Conservation (phyloP, 768 basidiomycete genomes). For the Crassisporium funariophilum region DNA sequence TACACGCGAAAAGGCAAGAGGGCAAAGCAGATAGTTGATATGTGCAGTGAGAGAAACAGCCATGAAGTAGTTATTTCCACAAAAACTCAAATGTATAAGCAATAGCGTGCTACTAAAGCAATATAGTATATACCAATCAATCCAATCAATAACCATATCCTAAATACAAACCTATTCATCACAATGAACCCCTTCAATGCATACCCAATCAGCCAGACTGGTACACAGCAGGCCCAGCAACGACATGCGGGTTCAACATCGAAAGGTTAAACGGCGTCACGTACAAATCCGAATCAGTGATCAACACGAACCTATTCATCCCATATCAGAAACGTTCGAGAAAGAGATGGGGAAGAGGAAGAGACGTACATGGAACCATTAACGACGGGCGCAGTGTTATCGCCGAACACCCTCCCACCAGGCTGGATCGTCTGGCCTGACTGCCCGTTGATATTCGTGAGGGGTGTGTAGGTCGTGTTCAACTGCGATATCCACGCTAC, state of each 20-base stretch:
- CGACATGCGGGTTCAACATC: conserved; percentile 51
- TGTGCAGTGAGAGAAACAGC: too few species aligned
- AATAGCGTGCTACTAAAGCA: too few species aligned
- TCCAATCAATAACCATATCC: too few species aligned
- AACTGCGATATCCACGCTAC: conserved; percentile 63
- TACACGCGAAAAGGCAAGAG: too few species aligned
- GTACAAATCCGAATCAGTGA: conserved; percentile 49
- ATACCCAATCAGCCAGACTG: conserved; percentile 42
- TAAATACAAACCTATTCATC: too few species aligned
- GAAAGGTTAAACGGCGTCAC: conserved; percentile 64
- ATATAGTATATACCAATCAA: too few species aligned
- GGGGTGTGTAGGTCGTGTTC: conserved; percentile 59
- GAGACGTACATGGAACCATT: conserved; percentile 54
- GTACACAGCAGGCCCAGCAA: conserved; percentile 58
- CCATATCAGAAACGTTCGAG: not conserved
- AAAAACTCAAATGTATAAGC: too few species aligned
- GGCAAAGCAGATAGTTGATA: too few species aligned
- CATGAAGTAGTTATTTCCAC: too few species aligned
- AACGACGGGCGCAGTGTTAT: conserved; percentile 39
- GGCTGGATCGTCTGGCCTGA: conserved; percentile 53
- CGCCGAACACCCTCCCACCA: conserved; percentile 45
- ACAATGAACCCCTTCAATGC: too few species aligned
- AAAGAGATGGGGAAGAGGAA: not conserved
- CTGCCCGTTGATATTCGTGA: conserved; percentile 43
- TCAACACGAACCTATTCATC: conserved; percentile 46